Evolutionary conservation across 129 eudicot species (phyloP).

Genomic region (Lonicera japonica): DNA sequence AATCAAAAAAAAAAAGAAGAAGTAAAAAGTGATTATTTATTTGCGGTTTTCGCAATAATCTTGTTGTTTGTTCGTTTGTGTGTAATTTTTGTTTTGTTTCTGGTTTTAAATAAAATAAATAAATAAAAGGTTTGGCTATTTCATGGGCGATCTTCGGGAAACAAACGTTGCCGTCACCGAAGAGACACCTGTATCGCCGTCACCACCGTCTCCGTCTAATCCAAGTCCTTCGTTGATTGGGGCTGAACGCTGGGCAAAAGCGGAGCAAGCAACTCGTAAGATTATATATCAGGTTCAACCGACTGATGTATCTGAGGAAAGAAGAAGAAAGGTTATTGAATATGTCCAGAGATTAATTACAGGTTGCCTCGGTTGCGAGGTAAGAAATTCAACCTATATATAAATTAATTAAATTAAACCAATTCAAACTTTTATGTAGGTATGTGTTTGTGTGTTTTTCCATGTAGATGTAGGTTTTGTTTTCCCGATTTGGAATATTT

Average conservation of each 20-base stretch:
- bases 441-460: background rate
- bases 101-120: no score
- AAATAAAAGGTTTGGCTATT: background rate
- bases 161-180: conserved; percentile 14
- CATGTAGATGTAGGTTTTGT: background rate
- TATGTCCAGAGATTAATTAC: conserved; percentile 61
- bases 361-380: conserved; percentile 61
- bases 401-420: no score
- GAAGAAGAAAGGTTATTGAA: conserved; percentile 49
- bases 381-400: conserved; percentile 13
- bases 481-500: no score
- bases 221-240: no score
- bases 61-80: no score
- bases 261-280: conserved; percentile 45
- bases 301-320: conserved; percentile 48
- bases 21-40: no score
- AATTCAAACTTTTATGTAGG: background rate
- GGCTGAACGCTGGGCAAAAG: conserved; percentile 47
- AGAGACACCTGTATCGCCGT: conserved; percentile 4
- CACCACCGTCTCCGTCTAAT: conserved; percentile 8
- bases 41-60: no score
- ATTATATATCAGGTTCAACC: conserved; percentile 62
- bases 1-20: no score
- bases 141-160: conserved; percentile 36
- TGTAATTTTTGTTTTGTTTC: background rate